Base-by-base conservation (phyloP, 768 basidiomycete genomes). In the Suillus brevipes region DNA sequence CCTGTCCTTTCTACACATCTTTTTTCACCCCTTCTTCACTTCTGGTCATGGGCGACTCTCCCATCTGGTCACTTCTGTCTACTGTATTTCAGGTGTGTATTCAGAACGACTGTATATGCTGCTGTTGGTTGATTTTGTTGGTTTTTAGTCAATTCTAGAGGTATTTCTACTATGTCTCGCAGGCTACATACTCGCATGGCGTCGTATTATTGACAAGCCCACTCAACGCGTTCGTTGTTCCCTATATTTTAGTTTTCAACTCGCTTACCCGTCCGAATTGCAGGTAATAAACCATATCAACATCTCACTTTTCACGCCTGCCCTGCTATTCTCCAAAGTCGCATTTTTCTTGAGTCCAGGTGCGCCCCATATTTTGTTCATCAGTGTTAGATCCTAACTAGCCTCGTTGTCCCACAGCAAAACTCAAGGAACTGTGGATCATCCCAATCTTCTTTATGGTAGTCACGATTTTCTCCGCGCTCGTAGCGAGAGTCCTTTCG, bases 261-360 rank as follows among this genome's bases (percentile, higher is more conserved):
- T 34, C 18, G 60, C 13, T 58, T 5, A 40, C 20, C 6, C 9
- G 5, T 28, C 6, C 9, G 5, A 13, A 58, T 20, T 50, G 1
- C 57, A 53, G 91, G 85, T 87, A 84, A 79, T 94, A 23, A 94
- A 94, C 71, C 82, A 85, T 25, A 78, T 97, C 61, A 97, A 96
- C 75, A 87, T 97, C 28, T 91, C 91, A 0, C 85, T 98, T 38
- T 97, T 98, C 79, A 94, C 92, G 0, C 91, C 92, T 0, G 89
- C 91, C 0, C 85, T 96, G 7, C 81, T 97, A 38, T 96, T 97
- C 78, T 95, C 92, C 14, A 99, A 97, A 79, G 95, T 99, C 25
- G 97, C 96, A 0, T 97, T 96, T 79, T 93, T 91, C 74, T 77
- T 95, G 49, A 87, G 90, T 0, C 95, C 96, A 74, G 85, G 91